These are phyloP conservation scores for Lachancea mirantina DNA, from an alignment of 805 yeast genomes.

Conservation along the genomic window DNA sequence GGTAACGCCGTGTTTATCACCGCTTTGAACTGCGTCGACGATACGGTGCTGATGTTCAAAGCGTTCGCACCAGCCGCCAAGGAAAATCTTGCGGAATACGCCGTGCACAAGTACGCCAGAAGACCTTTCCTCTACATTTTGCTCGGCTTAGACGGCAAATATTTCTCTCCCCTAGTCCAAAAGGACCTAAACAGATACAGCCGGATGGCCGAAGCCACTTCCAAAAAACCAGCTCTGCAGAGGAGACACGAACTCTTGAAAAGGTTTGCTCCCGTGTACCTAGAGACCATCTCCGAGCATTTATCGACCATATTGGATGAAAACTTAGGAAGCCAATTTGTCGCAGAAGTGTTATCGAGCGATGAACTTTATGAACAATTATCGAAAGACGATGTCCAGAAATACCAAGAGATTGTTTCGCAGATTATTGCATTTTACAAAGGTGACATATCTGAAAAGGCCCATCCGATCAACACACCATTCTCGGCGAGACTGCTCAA, in stretches of 20 bases:
- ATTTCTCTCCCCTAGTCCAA: constrained; percentile 65
- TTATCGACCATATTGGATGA: constrained; percentile 51
- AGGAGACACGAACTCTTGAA: constrained; percentile 65
- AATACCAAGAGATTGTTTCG: constrained; percentile 44
- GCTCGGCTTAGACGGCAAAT: constrained; percentile 72
- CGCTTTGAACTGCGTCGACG: constrained; percentile 82
- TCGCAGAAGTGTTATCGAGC: constrained; percentile 64
- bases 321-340: constrained; percentile 77
- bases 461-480: constrained; percentile 63
- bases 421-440: constrained; percentile 51
- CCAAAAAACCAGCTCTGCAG: constrained; percentile 76
- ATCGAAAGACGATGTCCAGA: constrained; percentile 26
- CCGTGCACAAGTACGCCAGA: constrained; percentile 71
- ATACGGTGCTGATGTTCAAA: constrained; percentile 75
- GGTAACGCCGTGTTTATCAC: constrained; percentile 80
- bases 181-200: constrained; percentile 56
- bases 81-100: constrained; percentile 51
- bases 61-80: constrained; percentile 45
- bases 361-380: constrained; percentile 39
- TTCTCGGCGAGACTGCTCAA: constrained; percentile 69
- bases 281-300: constrained; percentile 45
- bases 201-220: constrained; percentile 55
- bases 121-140: constrained; percentile 81
- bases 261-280: constrained; percentile 59
- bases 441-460: constrained; percentile 61